These are phyloP conservation scores for Pleoardoris graminearum DNA, from an alignment of 2,329 filamentous ascomycete species.

Conservation along the genomic window DNA sequence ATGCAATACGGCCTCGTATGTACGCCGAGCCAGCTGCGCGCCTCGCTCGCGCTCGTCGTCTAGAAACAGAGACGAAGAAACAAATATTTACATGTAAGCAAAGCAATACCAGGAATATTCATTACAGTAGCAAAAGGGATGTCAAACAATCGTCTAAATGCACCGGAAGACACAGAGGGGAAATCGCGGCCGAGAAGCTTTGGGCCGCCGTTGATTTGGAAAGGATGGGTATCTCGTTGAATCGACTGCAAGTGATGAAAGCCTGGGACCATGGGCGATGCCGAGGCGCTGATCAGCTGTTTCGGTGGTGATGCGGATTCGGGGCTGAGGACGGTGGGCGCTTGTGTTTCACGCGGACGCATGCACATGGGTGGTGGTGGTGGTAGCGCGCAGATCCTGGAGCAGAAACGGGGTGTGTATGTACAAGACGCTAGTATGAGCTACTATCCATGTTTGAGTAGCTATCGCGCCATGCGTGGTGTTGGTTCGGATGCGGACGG, in stretches of 20 bases:
- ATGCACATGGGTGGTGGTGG: conserved; percentile 1
- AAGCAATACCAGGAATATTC: background rate
- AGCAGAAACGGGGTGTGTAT: conserved; percentile 7
- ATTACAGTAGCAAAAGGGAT: conserved; percentile 8
- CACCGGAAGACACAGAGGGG: background rate
- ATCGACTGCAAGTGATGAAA: conserved; percentile 6
- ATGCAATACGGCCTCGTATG: too few species aligned
- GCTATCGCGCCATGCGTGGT: background rate
- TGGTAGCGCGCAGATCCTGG: background rate
- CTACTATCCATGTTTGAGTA: background rate
- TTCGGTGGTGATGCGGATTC: background rate
- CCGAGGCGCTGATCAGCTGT: conserved; percentile 5
- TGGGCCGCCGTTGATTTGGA: background rate
- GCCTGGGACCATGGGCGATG: conserved; percentile 4
- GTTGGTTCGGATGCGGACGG: background rate
- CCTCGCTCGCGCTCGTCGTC: too few species aligned
- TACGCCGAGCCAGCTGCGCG: too few species aligned
- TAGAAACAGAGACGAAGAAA: too few species aligned
- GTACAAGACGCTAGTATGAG: conserved; percentile 1
- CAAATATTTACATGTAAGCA: conserved; percentile 1
- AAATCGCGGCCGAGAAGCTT: conserved; percentile 2
- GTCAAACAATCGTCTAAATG: conserved; percentile 7
- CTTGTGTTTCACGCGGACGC: background rate
- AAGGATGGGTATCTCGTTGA: conserved; percentile 8
- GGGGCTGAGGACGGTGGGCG: background rate